These are phyloP conservation scores for Cardiospermum halicacabum DNA, from an alignment of 345 rosid genomes.

Conservation along the genomic window DNA sequence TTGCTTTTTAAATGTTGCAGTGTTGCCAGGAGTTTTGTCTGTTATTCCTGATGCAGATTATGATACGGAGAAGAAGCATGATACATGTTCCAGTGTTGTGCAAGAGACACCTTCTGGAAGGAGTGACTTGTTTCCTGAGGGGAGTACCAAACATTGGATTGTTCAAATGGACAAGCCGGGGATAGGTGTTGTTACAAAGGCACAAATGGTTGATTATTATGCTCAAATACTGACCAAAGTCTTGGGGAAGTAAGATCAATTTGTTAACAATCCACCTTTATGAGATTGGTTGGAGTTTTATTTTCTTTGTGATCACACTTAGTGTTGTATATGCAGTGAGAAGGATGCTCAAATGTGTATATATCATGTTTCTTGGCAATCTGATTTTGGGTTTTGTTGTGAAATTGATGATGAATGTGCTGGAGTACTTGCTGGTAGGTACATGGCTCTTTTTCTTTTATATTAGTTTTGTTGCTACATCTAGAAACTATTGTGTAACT, in stretches of 20 bases:
- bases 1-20: constrained; percentile 30
- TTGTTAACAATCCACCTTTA: neutral
- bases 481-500: constrained; percentile 3
- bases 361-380: constrained; percentile 84
- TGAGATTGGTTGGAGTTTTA: neutral
- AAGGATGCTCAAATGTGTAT: constrained; percentile 92
- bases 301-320: constrained; percentile 1
- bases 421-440: constrained; percentile 60
- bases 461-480: constrained; percentile 12
- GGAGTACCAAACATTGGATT: constrained; percentile 65
- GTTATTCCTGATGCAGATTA: constrained; percentile 59
- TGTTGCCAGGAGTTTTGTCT: constrained; percentile 60
- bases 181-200: constrained; percentile 73
- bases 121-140: constrained; percentile 50
- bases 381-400: constrained; percentile 72
- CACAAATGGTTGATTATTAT: constrained; percentile 90
- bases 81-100: constrained; percentile 18
- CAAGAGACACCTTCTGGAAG: too few relatives aligned
- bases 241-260: constrained; percentile 59
- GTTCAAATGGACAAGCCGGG: constrained; percentile 71
- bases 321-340: constrained; percentile 43
- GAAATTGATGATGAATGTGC: constrained; percentile 78
- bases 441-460: neutral
- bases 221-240: constrained; percentile 64
- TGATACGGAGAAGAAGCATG: constrained; percentile 40